Evolutionary conservation across 768 basidiomycete species (phyloP).

Genomic region (Termitomyces sp.): DNA sequence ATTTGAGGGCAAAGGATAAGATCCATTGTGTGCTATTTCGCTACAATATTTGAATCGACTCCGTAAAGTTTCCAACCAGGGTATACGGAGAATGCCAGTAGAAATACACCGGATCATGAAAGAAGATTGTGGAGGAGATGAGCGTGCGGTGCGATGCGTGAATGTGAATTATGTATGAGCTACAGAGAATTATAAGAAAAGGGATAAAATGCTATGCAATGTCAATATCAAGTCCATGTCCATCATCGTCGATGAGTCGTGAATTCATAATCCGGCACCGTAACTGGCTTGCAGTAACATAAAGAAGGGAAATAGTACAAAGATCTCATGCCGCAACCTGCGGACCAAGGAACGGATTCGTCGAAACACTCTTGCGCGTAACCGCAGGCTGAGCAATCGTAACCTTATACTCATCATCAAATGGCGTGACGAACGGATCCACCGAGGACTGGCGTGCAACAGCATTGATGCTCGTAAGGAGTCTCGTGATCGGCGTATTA

Average conservation of each 20-base stretch:
- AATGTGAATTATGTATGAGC: too few species aligned
- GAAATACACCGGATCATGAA: too few species aligned
- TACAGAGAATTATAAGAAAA: too few species aligned
- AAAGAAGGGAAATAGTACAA: too few species aligned
- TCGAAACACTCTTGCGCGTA: slow-evolving; percentile 44
- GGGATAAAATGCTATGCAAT: not conserved
- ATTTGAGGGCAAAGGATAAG: too few species aligned
- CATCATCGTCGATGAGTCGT: not conserved
- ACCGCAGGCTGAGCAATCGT: slow-evolving; percentile 22
- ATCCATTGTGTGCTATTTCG: too few species aligned
- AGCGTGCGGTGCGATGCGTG: too few species aligned
- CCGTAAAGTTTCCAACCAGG: too few species aligned
- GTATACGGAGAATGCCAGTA: too few species aligned
- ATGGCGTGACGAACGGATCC: slow-evolving; percentile 74
- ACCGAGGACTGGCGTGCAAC: slow-evolving; percentile 36
- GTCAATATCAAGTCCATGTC: not conserved
- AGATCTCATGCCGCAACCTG: slow-evolving; percentile 10
- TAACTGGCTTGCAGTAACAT: not conserved
- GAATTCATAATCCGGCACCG: not conserved
- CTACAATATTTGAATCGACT: too few species aligned
- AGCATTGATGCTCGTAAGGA: slow-evolving; percentile 40
- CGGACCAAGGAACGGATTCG: slow-evolving; percentile 46
- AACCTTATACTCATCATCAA: slow-evolving; percentile 65
- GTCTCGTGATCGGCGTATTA: slow-evolving; percentile 41
- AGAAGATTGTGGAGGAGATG: too few species aligned